Base-by-base conservation (phyloP, 2,329 filamentous ascomycete species). In the Colletotrichum graminicola region DNA sequence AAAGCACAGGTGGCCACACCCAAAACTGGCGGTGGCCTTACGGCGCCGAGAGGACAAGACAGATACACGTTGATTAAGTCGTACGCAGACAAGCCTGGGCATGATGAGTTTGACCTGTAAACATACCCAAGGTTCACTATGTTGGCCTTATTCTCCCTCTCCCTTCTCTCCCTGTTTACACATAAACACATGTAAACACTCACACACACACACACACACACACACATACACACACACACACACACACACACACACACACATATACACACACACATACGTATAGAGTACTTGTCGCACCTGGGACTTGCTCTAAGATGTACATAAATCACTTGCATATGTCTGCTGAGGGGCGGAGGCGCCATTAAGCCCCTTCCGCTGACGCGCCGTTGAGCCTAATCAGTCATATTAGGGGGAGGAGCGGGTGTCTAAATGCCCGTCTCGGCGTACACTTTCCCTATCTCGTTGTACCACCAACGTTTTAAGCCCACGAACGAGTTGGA, bases 11-110 rank as follows among this genome's bases (percentile, higher is more conserved):
- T 34, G 57, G 21, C 56, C 51, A 62, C 64, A 59, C 51, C 51
- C 60, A 55, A 41, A 52, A 41, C 34, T 67, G 61, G 66, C 66
- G 66, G 66, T 69, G 61, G 66, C 51, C 32, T 32, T 18, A 34
- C 21, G 41, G n/a, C 7, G 26, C 23, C n/a, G 39, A 26, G 56
- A 29, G 57, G 21, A 47, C 12, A n/a, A 34, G 41, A 61, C 43
- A 1, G 26, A 29, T 7, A n/a, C 29, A 34, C 45, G 21, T 36
- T 51, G n/a, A 36, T 54, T 63, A 36, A 49, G n/a, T 21, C 3
- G 49, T n/a, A 54, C 49, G 26, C 36, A 26, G 34, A 32, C 39
- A 43, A 5, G 16, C 36, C 49, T 26, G 61, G 36, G 18, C 60
- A 41, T 26, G 23, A 51, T 32, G 60, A 29, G 6, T 29, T 62